Base-by-base conservation (phyloP, 75 land plant genomes). In the Selaginella moellendorffii region DNA sequence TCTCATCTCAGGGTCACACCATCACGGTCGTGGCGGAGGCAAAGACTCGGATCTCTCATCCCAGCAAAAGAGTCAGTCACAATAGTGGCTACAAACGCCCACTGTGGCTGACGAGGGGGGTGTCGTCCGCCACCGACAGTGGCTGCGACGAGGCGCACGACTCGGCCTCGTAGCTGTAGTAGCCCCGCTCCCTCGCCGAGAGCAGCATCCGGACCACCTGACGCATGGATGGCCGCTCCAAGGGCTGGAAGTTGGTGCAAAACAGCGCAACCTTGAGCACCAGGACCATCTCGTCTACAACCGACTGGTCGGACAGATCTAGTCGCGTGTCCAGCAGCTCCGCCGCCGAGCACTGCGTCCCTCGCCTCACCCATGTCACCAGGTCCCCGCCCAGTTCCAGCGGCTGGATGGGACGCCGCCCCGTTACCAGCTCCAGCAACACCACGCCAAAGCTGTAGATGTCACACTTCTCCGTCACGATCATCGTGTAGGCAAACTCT, bases 401-500 rank as follows among this genome's bases (percentile, higher is more conserved):
- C 64, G 82, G 86, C 18, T 89, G 84, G 18, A 90, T 77, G 1
- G 96, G 96, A 2, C 70, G 52, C 61, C 80, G 61, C 17, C 78
- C 80, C 12, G 96, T 90, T 5, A 90, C 80, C 58, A 82, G 78
- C 78, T 90, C 96, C 31, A 90, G 80, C 74, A 90, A 65, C 0
- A 86, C 69, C 1, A 90, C 96, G 10, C 96, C 96, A 71, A 77
- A 90, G 75, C 91, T 86, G 54, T 90, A 90, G 0, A 90, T 90
- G 69, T 90, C 85, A 56, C 91, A 81, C 1, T 87, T 80, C 56
- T 78, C 84, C 29, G 96, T 86, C 29, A 86, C 96, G 72, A 82
- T 83, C 96, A 90, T 90, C 2, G 91, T 90, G 31, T 83, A 90
- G 52, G 96, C 90, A 77, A 86, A 90, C 76, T 90, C 96, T 90